A percentile compares a stretch with the other conserved stretches of the same genome.
These are phyloP conservation scores for Auricularia auricula-judae DNA, from an alignment of 768 basidiomycete genomes.

Conservation along the genomic window DNA sequence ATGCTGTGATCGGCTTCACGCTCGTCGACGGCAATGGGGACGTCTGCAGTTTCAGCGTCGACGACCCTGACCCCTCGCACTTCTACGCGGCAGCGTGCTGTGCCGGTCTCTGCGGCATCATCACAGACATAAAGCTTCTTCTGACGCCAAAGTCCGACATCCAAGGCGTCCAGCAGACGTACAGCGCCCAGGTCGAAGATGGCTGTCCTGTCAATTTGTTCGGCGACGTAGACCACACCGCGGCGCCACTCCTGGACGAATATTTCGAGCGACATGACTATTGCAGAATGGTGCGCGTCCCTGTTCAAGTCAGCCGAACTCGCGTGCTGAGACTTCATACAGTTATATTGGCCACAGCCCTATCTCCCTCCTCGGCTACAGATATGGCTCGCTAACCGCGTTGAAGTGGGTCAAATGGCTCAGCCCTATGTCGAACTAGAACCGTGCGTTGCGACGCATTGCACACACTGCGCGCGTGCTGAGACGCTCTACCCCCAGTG, in stretches of 20 bases:
- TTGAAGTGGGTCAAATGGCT: background rate
- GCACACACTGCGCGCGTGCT: background rate
- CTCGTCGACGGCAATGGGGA: background rate
- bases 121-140: background rate
- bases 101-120: background rate
- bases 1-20: background rate
- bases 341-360: background rate
- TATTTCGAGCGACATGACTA: background rate
- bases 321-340: background rate
- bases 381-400: background rate
- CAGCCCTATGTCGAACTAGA: background rate
- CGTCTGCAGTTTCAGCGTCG: background rate
- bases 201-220: slow-evolving; percentile 1
- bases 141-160: background rate
- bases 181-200: background rate
- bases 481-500: background rate
- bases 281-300: background rate
- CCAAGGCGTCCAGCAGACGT: background rate
- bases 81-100: background rate
- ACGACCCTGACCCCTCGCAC: background rate
- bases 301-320: background rate
- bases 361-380: background rate
- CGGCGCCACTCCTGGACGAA: background rate
- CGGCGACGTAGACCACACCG: background rate
- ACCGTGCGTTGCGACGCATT: background rate